Evolutionary conservation across 495 filamentous ascomycete genomes (phyloP).

Genomic region (Hyphodiscus hymeniophilus): DNA sequence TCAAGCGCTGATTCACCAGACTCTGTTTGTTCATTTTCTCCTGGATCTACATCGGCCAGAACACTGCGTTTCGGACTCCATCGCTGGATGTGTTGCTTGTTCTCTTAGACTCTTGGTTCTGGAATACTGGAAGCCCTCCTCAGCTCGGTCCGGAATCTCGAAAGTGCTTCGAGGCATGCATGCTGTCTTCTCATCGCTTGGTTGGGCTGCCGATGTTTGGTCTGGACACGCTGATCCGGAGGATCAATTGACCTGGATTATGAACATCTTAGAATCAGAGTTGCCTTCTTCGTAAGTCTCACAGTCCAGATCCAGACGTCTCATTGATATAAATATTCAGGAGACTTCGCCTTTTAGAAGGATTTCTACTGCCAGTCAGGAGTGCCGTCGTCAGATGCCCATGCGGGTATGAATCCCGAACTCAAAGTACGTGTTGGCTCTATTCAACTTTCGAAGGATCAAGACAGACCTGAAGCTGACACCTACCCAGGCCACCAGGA

Average conservation of each 20-base stretch:
- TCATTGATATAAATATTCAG: not conserved
- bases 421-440: not conserved
- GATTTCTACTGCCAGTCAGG: not conserved
- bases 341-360: conserved; percentile 10
- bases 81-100: not conserved
- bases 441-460: not conserved
- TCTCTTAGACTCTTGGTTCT: not conserved
- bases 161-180: not conserved
- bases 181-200: not conserved
- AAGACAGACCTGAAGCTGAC: too few species aligned
- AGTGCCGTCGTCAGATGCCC: conserved; percentile 1
- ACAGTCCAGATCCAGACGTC: too few species aligned
- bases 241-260: conserved; percentile 15
- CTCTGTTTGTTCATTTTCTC: conserved; percentile 32
- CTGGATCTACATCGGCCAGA: conserved; percentile 11
- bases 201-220: conserved; percentile 5
- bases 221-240: conserved; percentile 20
- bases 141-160: not conserved
- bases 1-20: conserved; percentile 34
- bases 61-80: conserved; percentile 5
- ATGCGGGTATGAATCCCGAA: conserved; percentile 5
- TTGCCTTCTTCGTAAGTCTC: conserved; percentile 10
- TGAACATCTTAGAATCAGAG: conserved; percentile 8
- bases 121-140: conserved; percentile 1
- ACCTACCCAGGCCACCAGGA: conserved; percentile 1